Conservation (phyloP, 495 filamentous ascomycete genomes). For the Amniculicola lignicola region DNA sequence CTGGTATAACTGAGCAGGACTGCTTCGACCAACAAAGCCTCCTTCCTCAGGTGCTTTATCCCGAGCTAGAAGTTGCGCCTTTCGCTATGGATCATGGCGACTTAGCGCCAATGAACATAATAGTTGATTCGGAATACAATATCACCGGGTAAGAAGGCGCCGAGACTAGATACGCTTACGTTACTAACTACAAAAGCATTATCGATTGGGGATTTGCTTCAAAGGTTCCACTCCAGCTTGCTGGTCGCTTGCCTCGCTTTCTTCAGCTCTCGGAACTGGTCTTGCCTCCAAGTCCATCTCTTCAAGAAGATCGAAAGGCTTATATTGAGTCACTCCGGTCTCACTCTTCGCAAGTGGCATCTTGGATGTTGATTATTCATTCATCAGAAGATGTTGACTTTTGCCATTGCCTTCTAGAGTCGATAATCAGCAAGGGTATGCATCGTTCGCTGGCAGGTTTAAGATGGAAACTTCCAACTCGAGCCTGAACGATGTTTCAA, state of each 20-base stretch:
- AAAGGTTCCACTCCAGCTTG: conserved; percentile 11
- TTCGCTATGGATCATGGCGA: conserved; percentile 19
- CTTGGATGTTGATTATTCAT: conserved; percentile 5
- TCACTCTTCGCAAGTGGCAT: conserved; percentile 3
- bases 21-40: conserved; percentile 9
- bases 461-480: conserved; percentile 13
- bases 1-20: conserved; percentile 5
- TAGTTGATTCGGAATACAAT: conserved; percentile 15
- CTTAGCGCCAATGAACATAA: conserved; percentile 3
- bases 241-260: conserved; percentile 12
- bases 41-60: neutral
- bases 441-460: conserved; percentile 1
- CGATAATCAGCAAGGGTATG: conserved; percentile 18
- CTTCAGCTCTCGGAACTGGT: conserved; percentile 6
- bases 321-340: conserved; percentile 3
- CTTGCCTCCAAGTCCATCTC: conserved; percentile 6
- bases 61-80: conserved; percentile 9
- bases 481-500: too few species aligned
- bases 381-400: conserved; percentile 10
- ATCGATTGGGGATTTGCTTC: conserved; percentile 18
- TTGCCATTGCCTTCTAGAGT: conserved; percentile 13
- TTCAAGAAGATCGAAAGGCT: conserved; percentile 13
- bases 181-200: conserved; percentile 8
- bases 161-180: neutral
- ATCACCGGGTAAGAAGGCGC: conserved; percentile 10